Evolutionary conservation across 78 protist species (phyloP), one percentile per base, ranked within the genome.

Genomic region (Creolimax fragrantissima): DNA sequence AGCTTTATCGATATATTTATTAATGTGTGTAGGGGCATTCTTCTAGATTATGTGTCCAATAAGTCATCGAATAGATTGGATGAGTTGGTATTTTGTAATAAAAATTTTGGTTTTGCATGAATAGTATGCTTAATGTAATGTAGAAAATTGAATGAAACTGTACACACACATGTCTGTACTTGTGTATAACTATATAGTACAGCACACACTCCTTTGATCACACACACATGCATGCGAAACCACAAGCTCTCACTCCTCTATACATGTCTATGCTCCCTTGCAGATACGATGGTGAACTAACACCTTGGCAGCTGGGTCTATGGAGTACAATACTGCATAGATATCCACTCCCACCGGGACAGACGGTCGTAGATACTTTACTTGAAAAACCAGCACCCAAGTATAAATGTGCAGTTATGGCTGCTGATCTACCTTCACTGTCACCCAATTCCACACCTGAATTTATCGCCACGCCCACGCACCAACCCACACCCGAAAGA

Each of bases 261-360:
- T n/a, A n/a, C n/a, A n/a, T n/a, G n/a, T n/a, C n/a, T n/a, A n/a
- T n/a, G n/a, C n/a, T n/a, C n/a, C n/a, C n/a, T n/a, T 17, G 37
- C 86, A 83, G 86, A 24, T 2, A 88, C 5, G 95, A 93, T 24
- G 81, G 66, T 2, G 67, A n/a, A 5, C 86, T 94, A 5, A 85
- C 45, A 2, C 94, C 92, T 4, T 94, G 93, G 93, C 41, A 89
- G 43, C 83, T 32, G 4, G 2, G 11, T n/a, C 67, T 94, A 35
- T 91, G 93, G 93, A 36, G 2, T 39, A 3, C 39, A 2, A 35
- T 90, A 3, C 67, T 42, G 4, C 7, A 41, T 47, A 39, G 2
- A 45, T 37, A 3, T 17, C 95, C 93, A 43, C 35, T 81, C 2
- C 93, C 95, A 3, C 45, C 90, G 3, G 89, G 89, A 3, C 3